Evolutionary conservation across 306 rosid genomes (phyloP), one percentile per base, ranked within the genome.

Genomic region (Arachis stenosperma): DNA sequence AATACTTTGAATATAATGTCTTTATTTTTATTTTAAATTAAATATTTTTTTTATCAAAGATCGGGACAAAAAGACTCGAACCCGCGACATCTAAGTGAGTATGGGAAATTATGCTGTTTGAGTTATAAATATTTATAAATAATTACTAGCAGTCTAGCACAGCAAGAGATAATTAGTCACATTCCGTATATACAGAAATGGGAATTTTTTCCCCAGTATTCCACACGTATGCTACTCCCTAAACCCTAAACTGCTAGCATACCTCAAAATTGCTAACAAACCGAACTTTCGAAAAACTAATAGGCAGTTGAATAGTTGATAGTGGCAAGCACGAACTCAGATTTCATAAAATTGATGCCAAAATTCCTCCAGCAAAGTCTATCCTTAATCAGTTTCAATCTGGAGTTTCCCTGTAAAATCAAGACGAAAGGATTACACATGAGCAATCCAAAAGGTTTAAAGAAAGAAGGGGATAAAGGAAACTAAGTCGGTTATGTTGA

Each of bases 211-310:
- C 1, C 27, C 27, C 27, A 22, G 27, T 22, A 33, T 33, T 33
- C 37, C 37, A 33, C 4, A 33, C 37, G 37, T 33, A 33, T 33
- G 37, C 37, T 33, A 33, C 37, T 33, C 37, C 37, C 37, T 33
- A 33, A 33, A 33, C 4, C 37, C 37, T 2, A 9, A 52, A 56
- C 42, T 1, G 76, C 65, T 5, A 36, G 64, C 69, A 36, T 52
- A 65, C 46, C 51, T 78, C 81, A 65, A 74, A 82, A 68, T 69
- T 73, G 71, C 67, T 57, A 9, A 65, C 79, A 40, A 61, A 59
- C 57, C 51, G 9, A 33, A 62, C 50, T 37, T 10, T 9, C 72
- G 12, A 30, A 42, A 78, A 48, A 27, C 27, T n/a, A 2, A 54
- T 27, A 9, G 33, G 57, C 41, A 61, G 52, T 41, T 36, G 33